Evolutionary conservation across 345 rosid genomes (phyloP).

Genomic region (Salix koriyanagi): DNA sequence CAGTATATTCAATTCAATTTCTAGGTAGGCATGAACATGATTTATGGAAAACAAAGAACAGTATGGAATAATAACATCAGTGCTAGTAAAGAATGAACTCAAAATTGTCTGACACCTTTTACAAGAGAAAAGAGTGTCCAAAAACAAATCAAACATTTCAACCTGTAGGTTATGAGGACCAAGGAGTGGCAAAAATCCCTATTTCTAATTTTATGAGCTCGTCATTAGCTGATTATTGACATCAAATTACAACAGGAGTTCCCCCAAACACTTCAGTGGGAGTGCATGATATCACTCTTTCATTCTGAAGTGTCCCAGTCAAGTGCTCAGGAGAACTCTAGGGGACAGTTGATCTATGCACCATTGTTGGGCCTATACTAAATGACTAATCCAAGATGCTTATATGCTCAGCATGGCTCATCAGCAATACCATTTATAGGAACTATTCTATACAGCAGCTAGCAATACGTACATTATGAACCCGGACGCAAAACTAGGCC

Average conservation of each 20-base stretch:
- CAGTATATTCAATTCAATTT: background rate
- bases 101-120: too few relatives aligned
- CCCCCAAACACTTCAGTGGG: constrained; percentile 59
- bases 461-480: background rate
- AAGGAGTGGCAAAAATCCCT: too few relatives aligned
- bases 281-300: too few relatives aligned
- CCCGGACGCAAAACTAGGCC: background rate
- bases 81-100: background rate
- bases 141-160: too few relatives aligned
- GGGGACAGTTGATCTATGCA: constrained; percentile 20
- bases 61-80: background rate
- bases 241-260: constrained; percentile 38
- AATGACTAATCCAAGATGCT: background rate
- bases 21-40: background rate
- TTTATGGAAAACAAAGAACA: background rate
- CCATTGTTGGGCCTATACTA: background rate
- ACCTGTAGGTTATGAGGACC: too few relatives aligned
- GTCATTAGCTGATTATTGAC: background rate
- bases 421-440: background rate
- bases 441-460: background rate
- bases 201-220: background rate
- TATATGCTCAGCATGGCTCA: background rate
- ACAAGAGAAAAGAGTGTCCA: too few relatives aligned
- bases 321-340: constrained; percentile 46
- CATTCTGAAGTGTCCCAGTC: constrained; percentile 14